Evolutionary conservation across 768 basidiomycete species (phyloP), one percentile per base, ranked within the genome.

Genomic region (Lanmaoa pseudosensibilis): DNA sequence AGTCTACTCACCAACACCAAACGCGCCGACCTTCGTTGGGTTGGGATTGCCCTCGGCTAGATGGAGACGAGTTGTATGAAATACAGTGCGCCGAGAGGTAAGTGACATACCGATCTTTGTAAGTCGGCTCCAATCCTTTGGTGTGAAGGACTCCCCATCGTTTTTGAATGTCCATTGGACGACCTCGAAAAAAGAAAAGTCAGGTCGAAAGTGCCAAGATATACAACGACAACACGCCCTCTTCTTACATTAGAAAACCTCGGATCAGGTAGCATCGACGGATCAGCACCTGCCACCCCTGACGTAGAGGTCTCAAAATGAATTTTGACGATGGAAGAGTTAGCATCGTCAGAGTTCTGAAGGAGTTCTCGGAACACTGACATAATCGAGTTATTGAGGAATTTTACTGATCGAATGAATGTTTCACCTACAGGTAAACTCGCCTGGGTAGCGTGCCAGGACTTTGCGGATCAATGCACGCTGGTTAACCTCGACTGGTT

Each of bases 21-120:
- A 93, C n/a, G 94, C 93, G 16, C 96, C 96, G 45, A 98, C 94
- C 77, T 93, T 94, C 72, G 89, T 86, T 70, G 95, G 92, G 62
- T 95, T 90, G 0, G 94, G 94, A 69, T 97, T 97, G 0, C 95
- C 95, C 64, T 93, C 90, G 13, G 94, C 95, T 86, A 16, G 18
- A n/a, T 2, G 9, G 18, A n/a, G 18, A n/a, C 37, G n/a, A 38
- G 3, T 10, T 18, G 61, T 55, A 58, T 4, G 16, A 5, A 47
- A 11, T n/a, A 16, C 45, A 15, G 46, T 27, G n/a, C 16, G 4
- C 2, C 2, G 8, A 23, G 7, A 23, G 32, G 36, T 25, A 23
- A 12, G 15, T 15, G 15, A 65, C 77, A 21, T 16, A 87, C 88
- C 90, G 62, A 96, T 95, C 78, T 92, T 95, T 78, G 92, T 90